Evolutionary conservation across 768 basidiomycete genomes (phyloP).

Genomic region (Nevesoporus exiguus): DNA sequence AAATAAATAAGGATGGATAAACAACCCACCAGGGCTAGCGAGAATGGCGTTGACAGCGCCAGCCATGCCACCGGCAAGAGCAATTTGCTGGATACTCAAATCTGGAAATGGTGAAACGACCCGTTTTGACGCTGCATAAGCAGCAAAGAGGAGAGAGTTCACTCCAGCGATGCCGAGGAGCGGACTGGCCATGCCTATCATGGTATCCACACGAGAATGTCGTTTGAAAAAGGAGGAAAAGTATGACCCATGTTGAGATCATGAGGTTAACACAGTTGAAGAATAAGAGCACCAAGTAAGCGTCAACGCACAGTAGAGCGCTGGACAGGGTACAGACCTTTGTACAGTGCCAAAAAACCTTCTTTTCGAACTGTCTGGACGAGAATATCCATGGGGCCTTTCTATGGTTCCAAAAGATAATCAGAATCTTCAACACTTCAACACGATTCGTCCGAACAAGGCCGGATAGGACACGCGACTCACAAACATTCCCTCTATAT

Average conservation of each 20-base stretch:
- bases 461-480: conserved; percentile 41
- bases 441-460: background rate
- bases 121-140: conserved; percentile 79
- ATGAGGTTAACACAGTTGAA: background rate
- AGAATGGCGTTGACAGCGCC: conserved; percentile 88
- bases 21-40: conserved; percentile 73
- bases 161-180: conserved; percentile 92
- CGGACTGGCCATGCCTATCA: conserved; percentile 78
- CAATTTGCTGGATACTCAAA: conserved; percentile 74
- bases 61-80: conserved; percentile 86
- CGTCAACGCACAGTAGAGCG: background rate
- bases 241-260: background rate
- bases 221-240: background rate
- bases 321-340: conserved; percentile 51
- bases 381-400: conserved; percentile 92
- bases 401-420: conserved; percentile 41
- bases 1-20: background rate
- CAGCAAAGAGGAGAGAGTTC: conserved; percentile 91
- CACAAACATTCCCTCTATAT: conserved; percentile 82
- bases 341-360: conserved; percentile 91
- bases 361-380: conserved; percentile 78
- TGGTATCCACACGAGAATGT: background rate
- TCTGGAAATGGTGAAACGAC: conserved; percentile 88
- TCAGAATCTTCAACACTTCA: background rate
- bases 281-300: background rate